Conservation (phyloP, 345 rosid genomes). For the Camelina neglecta region DNA sequence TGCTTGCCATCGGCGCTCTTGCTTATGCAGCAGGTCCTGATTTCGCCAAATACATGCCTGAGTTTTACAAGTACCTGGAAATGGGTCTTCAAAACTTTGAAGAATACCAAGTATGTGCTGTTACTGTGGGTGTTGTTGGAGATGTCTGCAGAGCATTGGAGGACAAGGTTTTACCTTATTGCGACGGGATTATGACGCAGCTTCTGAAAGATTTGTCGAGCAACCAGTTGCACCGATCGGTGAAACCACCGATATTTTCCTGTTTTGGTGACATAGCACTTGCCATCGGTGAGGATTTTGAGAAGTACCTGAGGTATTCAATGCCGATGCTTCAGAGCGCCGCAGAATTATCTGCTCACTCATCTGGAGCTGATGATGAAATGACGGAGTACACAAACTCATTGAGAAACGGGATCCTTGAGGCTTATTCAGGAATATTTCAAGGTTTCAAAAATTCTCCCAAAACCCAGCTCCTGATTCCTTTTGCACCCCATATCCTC, state of each 20-base stretch:
- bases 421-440: constrained; percentile 78
- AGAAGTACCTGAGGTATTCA: constrained; percentile 69
- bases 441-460: constrained; percentile 83
- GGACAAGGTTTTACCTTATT: constrained; percentile 65
- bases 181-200: constrained; percentile 81
- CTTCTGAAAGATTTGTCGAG: constrained; percentile 82
- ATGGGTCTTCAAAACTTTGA: constrained; percentile 82
- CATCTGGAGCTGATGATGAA: constrained; percentile 70
- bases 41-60: constrained; percentile 76
- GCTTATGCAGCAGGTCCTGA: constrained; percentile 71
- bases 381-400: constrained; percentile 76
- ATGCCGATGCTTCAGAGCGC: constrained; percentile 86
- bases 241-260: constrained; percentile 79
- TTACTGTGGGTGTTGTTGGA: constrained; percentile 79
- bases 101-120: constrained; percentile 76
- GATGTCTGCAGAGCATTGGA: constrained; percentile 74
- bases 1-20: constrained; percentile 82
- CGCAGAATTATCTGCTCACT: constrained; percentile 70
- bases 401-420: constrained; percentile 71
- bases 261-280: constrained; percentile 79
- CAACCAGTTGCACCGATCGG: constrained; percentile 76
- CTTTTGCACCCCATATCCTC: constrained; percentile 69
- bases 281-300: constrained; percentile 76
- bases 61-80: constrained; percentile 71
- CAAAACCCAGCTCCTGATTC: constrained; percentile 70